Percentiles rank a stretch among this genome's conserved stretches.
These are phyloP conservation scores for Incumbomyces delicatus DNA, from an alignment of 2,329 filamentous ascomycete genomes.

Conservation along the genomic window DNA sequence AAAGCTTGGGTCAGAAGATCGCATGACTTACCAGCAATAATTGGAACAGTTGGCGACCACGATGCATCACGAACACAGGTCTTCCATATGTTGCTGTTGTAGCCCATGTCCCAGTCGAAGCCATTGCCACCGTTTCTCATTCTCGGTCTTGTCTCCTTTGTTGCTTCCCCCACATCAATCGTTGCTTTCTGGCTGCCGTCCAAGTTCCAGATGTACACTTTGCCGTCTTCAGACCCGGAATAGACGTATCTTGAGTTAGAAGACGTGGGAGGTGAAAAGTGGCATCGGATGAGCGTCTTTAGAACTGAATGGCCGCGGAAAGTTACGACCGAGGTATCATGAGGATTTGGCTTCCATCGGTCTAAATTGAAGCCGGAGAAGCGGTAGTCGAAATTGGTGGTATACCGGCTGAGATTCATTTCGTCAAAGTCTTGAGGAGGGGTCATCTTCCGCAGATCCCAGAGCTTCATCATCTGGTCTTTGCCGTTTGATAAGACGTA, in stretches of 20 bases:
- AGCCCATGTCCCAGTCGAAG: constrained; percentile 41
- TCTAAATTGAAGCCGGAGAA: constrained; percentile 42
- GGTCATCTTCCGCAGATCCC: constrained; percentile 88
- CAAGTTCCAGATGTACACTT: constrained; percentile 85
- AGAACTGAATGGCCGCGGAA: constrained; percentile 85
- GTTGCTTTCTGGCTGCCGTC: constrained; percentile 72
- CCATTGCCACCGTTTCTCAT: constrained; percentile 45
- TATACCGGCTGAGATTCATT: constrained; percentile 44
- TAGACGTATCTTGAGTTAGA: constrained; percentile 91
- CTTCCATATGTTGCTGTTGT: constrained; percentile 48
- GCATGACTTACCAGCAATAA: constrained; percentile 54
- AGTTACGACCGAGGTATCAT: constrained; percentile 87
- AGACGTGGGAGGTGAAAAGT: constrained; percentile 80
- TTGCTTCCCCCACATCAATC: constrained; percentile 68
- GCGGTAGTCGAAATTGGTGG: constrained; percentile 55
- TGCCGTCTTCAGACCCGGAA: constrained; percentile 79
- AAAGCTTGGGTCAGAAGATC: neutral
- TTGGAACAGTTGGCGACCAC: constrained; percentile 78
- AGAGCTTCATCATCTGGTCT: constrained; percentile 94
- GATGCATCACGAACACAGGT: constrained; percentile 79
- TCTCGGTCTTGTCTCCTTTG: constrained; percentile 50
- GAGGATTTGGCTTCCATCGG: constrained; percentile 55
- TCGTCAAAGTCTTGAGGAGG: constrained; percentile 48
- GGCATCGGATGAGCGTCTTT: constrained; percentile 84
- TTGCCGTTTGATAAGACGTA: constrained; percentile 93